Conservation (phyloP, 768 basidiomycete species). For the Amanita polypyramis region DNA sequence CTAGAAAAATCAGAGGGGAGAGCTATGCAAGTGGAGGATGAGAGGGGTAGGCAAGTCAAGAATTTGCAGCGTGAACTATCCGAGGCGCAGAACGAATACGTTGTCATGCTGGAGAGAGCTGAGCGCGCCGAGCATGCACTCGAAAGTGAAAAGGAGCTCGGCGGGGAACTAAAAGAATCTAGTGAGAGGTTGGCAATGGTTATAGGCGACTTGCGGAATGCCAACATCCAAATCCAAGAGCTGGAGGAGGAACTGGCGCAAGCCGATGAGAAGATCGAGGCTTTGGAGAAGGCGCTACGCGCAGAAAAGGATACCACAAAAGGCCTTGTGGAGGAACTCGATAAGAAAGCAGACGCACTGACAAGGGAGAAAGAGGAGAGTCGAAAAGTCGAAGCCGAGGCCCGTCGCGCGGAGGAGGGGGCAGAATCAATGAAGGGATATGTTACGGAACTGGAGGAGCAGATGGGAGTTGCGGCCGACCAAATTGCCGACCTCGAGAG, state of each 20-base stretch:
- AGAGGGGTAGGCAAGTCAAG: constrained; percentile 23
- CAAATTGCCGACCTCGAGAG: constrained; percentile 47
- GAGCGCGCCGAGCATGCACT: constrained; percentile 55
- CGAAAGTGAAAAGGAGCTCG: constrained; percentile 57
- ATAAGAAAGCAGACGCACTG: constrained; percentile 26
- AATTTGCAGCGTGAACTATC: constrained; percentile 37
- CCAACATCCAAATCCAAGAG: constrained; percentile 46
- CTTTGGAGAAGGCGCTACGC: constrained; percentile 45
- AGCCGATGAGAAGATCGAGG: constrained; percentile 40
- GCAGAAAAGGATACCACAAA: constrained; percentile 37
- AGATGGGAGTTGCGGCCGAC: constrained; percentile 39
- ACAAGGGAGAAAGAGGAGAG: constrained; percentile 18
- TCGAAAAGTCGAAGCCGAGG: constrained; percentile 23
- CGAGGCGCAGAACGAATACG: constrained; percentile 39
- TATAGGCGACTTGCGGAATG: constrained; percentile 48
- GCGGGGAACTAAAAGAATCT: constrained; percentile 54
- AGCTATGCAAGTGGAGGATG: constrained; percentile 30
- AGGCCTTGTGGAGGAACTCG: constrained; percentile 35
- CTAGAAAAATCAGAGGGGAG: constrained; percentile 40
- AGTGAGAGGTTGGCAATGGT: constrained; percentile 48
- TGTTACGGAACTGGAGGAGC: constrained; percentile 50
- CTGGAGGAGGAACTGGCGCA: constrained; percentile 51
- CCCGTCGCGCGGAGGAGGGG: constrained; percentile 32
- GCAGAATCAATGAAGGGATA: constrained; percentile 39
- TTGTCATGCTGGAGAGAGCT: constrained; percentile 47